Percentiles rank a stretch among this genome's conserved stretches.
phyloP scores from a whole-genome alignment of 805 yeast genomes.

The Wickerhamomyces alni region DNA sequence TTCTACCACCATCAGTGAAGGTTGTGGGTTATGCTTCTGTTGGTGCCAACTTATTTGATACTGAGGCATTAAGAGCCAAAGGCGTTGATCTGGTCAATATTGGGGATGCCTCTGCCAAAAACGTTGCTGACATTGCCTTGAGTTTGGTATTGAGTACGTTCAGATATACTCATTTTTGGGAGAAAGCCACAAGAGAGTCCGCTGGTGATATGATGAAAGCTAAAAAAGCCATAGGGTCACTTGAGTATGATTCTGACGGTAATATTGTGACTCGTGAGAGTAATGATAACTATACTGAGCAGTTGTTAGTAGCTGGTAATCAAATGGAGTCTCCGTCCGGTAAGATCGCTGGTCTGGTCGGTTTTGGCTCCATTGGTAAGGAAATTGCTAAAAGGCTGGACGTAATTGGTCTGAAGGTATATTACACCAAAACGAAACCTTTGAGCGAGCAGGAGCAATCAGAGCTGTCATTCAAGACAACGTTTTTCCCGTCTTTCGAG shows the following conservation, averaged over 20 bases:
- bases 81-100: slow-evolving; percentile 58
- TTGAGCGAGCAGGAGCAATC: slow-evolving; percentile 30
- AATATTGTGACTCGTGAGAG: slow-evolving; percentile 20
- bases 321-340: slow-evolving; percentile 45
- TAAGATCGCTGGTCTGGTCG: slow-evolving; percentile 55
- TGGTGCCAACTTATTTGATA: slow-evolving; percentile 52
- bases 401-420: slow-evolving; percentile 57
- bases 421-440: slow-evolving; percentile 50
- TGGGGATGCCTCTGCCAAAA: slow-evolving; percentile 50
- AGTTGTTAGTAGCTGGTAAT: slow-evolving; percentile 41
- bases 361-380: slow-evolving; percentile 71
- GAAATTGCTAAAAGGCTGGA: slow-evolving; percentile 49
- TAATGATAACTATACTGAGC: slow-evolving; percentile 33
- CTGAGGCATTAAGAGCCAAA: slow-evolving; percentile 32
- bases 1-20: slow-evolving; percentile 40
- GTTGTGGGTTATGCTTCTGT: slow-evolving; percentile 52
- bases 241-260: slow-evolving; percentile 28
- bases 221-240: slow-evolving; percentile 32
- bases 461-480: slow-evolving; percentile 38
- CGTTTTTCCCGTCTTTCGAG: slow-evolving; percentile 39
- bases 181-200: slow-evolving; percentile 29
- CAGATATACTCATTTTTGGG: slow-evolving; percentile 48
- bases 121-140: slow-evolving; percentile 68
- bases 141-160: slow-evolving; percentile 51
- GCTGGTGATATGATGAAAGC: slow-evolving; percentile 36